These are phyloP conservation scores for Hericium erinaceus DNA, from an alignment of 768 basidiomycete genomes.

Conservation along the genomic window DNA sequence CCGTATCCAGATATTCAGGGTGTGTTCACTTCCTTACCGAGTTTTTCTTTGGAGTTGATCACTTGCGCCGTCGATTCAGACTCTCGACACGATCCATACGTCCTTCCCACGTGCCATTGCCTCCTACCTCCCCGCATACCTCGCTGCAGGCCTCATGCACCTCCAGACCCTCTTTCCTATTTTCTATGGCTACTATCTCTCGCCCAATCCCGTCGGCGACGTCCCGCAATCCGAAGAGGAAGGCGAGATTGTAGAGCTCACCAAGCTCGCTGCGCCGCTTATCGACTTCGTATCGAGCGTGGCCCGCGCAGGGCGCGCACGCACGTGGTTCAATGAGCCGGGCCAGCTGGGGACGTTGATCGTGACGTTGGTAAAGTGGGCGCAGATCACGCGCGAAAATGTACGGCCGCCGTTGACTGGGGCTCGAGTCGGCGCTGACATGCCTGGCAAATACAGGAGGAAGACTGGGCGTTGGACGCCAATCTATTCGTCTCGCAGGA, in stretches of 20 bases:
- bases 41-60: not conserved
- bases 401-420: slow-evolving; percentile 32
- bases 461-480: slow-evolving; percentile 81
- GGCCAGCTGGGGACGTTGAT: slow-evolving; percentile 42
- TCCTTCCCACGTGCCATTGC: slow-evolving; percentile 73
- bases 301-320: slow-evolving; percentile 54
- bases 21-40: slow-evolving; percentile 21
- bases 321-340: slow-evolving; percentile 48
- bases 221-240: slow-evolving; percentile 55
- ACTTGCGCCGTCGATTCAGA: slow-evolving; percentile 31
- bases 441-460: slow-evolving; percentile 46
- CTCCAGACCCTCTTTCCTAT: slow-evolving; percentile 48
- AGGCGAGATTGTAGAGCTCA: slow-evolving; percentile 67
- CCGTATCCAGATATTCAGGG: slow-evolving; percentile 80
- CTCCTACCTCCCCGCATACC: slow-evolving; percentile 51
- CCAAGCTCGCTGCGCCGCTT: slow-evolving; percentile 68
- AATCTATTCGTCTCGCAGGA: slow-evolving; percentile 94
- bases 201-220: slow-evolving; percentile 32
- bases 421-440: not conserved
- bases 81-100: slow-evolving; percentile 68
- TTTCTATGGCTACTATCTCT: slow-evolving; percentile 55
- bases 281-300: slow-evolving; percentile 71
- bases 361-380: slow-evolving; percentile 51
- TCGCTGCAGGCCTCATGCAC: slow-evolving; percentile 49
- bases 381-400: slow-evolving; percentile 86